These are phyloP conservation scores for Ustilago shanxiensis DNA, from an alignment of 1,284 basidiomycete species.

Conservation along the genomic window DNA sequence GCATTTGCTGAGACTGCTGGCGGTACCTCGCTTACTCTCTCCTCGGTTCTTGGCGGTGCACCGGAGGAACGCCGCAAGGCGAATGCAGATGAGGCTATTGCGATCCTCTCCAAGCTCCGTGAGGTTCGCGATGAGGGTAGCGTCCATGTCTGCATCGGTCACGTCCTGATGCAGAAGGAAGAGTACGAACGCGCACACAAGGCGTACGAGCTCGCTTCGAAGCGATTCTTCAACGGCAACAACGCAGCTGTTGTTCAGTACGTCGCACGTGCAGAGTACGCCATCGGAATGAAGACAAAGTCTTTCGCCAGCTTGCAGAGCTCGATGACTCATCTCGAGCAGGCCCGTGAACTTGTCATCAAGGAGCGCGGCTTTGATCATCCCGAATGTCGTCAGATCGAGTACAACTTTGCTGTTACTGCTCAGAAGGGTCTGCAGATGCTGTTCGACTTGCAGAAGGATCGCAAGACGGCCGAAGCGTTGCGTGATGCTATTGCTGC, in stretches of 20 bases:
- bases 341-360: constrained; percentile 42
- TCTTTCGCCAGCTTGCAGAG: constrained; percentile 51
- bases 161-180: constrained; percentile 67
- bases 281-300: constrained; percentile 60
- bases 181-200: constrained; percentile 66
- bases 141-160: constrained; percentile 68
- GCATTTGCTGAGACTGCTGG: constrained; percentile 56
- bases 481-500: constrained; percentile 56
- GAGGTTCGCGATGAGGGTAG: constrained; percentile 67
- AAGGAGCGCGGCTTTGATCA: constrained; percentile 37
- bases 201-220: constrained; percentile 65
- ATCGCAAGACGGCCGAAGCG: constrained; percentile 49
- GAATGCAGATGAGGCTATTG: constrained; percentile 65
- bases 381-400: constrained; percentile 53
- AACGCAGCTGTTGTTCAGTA: constrained; percentile 64
- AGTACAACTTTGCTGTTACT: constrained; percentile 68
- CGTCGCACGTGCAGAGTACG: constrained; percentile 64
- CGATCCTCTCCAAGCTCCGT: constrained; percentile 65
- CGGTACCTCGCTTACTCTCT: constrained; percentile 37
- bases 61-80: constrained; percentile 54
- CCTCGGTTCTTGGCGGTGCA: constrained; percentile 27
- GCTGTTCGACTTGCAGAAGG: constrained; percentile 62
- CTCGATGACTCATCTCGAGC: constrained; percentile 55
- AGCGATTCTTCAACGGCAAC: constrained; percentile 44
- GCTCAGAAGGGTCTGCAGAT: constrained; percentile 66